A percentile compares a stretch with the other conserved stretches of the same genome.
These are phyloP conservation scores for Beauveria brongniartii DNA, from an alignment of 2,329 filamentous ascomycete genomes.

Conservation along the genomic window DNA sequence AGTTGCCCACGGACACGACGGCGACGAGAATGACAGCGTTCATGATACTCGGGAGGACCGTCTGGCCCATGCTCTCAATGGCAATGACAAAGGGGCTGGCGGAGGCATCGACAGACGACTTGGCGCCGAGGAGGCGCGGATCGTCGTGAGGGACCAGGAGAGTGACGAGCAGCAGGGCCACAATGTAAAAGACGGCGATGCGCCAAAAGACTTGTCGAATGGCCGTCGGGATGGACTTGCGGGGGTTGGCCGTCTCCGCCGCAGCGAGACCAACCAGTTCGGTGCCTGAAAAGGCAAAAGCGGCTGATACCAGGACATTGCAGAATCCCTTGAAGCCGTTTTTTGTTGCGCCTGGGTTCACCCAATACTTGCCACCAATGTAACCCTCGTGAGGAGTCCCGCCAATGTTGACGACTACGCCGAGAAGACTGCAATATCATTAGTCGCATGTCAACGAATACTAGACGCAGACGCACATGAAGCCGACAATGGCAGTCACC, in stretches of 20 bases:
- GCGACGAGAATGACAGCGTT: constrained; percentile 44
- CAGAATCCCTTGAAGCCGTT: constrained; percentile 63
- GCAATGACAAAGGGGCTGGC: constrained; percentile 42
- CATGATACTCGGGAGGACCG: constrained; percentile 39
- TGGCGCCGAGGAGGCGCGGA: constrained; percentile 28
- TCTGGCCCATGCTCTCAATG: constrained; percentile 36
- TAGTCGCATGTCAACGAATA: neutral
- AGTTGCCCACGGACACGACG: constrained; percentile 44
- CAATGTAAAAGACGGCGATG: constrained; percentile 38
- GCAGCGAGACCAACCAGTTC: constrained; percentile 61
- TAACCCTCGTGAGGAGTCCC: constrained; percentile 41
- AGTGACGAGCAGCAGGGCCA: constrained; percentile 37
- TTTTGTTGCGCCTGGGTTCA: constrained; percentile 44
- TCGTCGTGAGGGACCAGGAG: constrained; percentile 34
- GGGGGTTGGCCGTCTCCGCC: constrained; percentile 56
- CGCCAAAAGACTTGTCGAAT: constrained; percentile 60
- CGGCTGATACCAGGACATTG: constrained; percentile 59
- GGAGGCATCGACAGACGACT: constrained; percentile 22
- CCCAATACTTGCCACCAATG: constrained; percentile 33
- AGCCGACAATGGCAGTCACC: constrained; percentile 45
- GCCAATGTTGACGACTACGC: constrained; percentile 45
- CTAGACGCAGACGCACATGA: constrained; percentile 32
- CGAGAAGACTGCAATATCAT: constrained; percentile 28
- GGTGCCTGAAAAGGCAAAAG: constrained; percentile 58
- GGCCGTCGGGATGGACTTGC: constrained; percentile 63